Conservation (phyloP, 306 rosid genomes). For the Psophocarpus tetragonolobus region DNA sequence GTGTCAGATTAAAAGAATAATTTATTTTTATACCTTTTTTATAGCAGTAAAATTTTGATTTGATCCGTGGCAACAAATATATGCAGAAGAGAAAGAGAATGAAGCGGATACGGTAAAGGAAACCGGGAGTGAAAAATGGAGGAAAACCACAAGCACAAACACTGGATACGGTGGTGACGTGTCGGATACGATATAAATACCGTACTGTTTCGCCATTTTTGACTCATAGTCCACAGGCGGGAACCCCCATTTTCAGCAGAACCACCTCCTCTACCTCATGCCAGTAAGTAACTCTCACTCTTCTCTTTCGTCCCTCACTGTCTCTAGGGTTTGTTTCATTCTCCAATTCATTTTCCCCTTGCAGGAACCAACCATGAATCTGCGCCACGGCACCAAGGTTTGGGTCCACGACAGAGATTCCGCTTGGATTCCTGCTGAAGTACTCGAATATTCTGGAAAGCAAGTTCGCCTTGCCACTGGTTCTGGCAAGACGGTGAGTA, state of each 20-base stretch:
- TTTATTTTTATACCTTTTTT: not conserved
- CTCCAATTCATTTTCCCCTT: not conserved
- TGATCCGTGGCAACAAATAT: not conserved
- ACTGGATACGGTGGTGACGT: slow-evolving; percentile 50
- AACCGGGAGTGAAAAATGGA: not conserved
- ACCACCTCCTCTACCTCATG: slow-evolving; percentile 2
- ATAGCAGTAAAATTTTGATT: not conserved
- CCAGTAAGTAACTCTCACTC: slow-evolving; percentile 28
- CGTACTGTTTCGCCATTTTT: slow-evolving; percentile 46
- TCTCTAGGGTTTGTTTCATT: slow-evolving; percentile 56
- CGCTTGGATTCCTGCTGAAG: slow-evolving; percentile 84
- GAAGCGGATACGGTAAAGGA: not conserved
- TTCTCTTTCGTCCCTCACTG: slow-evolving; percentile 34
- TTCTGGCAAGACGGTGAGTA: slow-evolving; percentile 65
- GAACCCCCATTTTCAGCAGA: slow-evolving; percentile 64
- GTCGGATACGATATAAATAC: slow-evolving; percentile 50
- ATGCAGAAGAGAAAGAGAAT: not conserved
- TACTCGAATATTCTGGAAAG: slow-evolving; percentile 47
- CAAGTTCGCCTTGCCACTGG: slow-evolving; percentile 49
- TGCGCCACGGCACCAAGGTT: slow-evolving; percentile 86
- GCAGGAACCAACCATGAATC: slow-evolving; percentile 52
- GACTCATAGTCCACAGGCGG: slow-evolving; percentile 67
- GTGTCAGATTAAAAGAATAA: not conserved
- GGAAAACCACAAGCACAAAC: not conserved
- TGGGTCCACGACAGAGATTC: slow-evolving; percentile 74